Evolutionary conservation across 495 filamentous ascomycete genomes (phyloP), one percentile per base, ranked within the genome.

Genomic region (Daldinia concentrica): DNA sequence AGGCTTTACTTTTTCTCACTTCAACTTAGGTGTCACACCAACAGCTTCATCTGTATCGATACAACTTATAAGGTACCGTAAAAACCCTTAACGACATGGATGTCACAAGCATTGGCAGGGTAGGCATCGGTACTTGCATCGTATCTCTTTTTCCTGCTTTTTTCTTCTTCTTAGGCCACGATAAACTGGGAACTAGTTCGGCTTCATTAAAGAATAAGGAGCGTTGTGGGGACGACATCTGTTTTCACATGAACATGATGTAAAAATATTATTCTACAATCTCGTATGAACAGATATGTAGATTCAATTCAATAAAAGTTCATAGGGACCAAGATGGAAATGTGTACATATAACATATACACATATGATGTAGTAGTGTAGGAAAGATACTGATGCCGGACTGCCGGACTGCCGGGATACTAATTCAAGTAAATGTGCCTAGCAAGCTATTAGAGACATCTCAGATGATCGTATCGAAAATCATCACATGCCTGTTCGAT

Each of bases 111-210:
- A 27, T 58, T 1, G n/a, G 54, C 56, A 60, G 32, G 56, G 45
- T 51, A 60, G 8, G 9, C 43, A 32, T 66, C 64, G 43, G 64
- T 43, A 66, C 64, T 66, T 60, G 30, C 29, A 36, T 29, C 29
- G 59, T 39, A 39, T 22, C 22, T 37, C 19, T 11, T 41, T 58
- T 36, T 26, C 32, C n/a, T 58, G 19, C 55, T 24, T 58, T 24
- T 39, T 7, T 19, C 30, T 34, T 17, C 55, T 24, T 39, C 17
- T n/a, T 57, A 54, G 12, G 4, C 12, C 50, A n/a, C 15, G 2
- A 26, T 54, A 30, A 29, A 54, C 50, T 54, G 2, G 24, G 26
- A 54, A 29, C 50, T 17, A 30, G 24, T 54, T 30, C 24, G 50
- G 26, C 50, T 24, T 54, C 50, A 54, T 54, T 54, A 54, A 54